Evolutionary conservation across 345 rosid genomes (phyloP), one percentile per base, ranked within the genome.

Genomic region (Luvunga scandens): DNA sequence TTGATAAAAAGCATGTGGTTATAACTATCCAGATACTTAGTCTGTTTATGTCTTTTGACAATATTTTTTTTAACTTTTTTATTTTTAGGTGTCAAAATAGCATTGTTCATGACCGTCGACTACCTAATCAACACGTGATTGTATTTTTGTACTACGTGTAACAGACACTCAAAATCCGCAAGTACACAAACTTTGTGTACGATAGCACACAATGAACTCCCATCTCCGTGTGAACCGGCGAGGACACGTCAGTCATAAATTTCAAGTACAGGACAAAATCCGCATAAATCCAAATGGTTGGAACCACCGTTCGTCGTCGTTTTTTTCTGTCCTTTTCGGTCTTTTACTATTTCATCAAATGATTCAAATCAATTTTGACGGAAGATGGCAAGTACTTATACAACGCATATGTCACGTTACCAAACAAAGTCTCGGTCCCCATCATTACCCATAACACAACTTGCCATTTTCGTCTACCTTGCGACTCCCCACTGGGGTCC

Each of bases 241-340:
- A 24, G 55, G 69, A 71, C 77, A 53, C 55, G 81, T 71, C 62
- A 57, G 75, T 22, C 82, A 74, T 22, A 34, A 65, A 34, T 56
- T 34, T 30, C 2, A 56, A 72, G 75, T 76, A 73, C 61, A 75
- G 66, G 83, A 79, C 83, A 78, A 76, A 45, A 10, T 68, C 81
- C 71, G 76, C 27, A 72, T 74, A 31, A n/a, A n/a, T n/a, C n/a
- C 14, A 19, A 9, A 45, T 63, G 2, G 56, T 45, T 31, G 18
- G 6, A 14, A 42, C 31, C 16, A 4, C 9, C 38, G 73, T 73
- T 56, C 12, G 50, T 69, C 57, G 57, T 53, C 57, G 57, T 64
- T 65, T 55, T 55, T 77, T 72, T 77, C 78, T 25, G 81, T 76
- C 72, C 63, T 55, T 79, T 33, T 69, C 18, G 9, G 31, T n/a